phyloP scores from a whole-genome alignment of 345 rosid genomes.

The Schrenkiella parvula region DNA sequence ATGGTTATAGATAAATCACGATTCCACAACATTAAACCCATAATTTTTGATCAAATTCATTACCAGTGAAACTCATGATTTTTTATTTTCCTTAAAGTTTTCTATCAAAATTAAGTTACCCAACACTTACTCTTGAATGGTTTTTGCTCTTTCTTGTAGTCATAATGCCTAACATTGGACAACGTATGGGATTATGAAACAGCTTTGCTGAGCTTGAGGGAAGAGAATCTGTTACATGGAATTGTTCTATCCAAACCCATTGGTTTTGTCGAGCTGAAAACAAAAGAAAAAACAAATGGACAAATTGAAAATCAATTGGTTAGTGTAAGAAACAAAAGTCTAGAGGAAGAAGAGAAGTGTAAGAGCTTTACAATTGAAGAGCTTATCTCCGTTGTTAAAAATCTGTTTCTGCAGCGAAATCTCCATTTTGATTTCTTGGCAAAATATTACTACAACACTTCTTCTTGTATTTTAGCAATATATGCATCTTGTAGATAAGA shows the following conservation, averaged over 20 bases:
- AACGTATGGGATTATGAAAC: background rate
- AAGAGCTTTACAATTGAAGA: slow-evolving; percentile 41
- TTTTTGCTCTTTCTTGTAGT: slow-evolving; percentile 4
- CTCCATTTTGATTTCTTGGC: slow-evolving; percentile 20
- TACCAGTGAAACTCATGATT: too few species aligned
- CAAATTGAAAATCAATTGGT: background rate
- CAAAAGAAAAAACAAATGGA: background rate
- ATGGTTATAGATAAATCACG: too few species aligned
- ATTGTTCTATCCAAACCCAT: background rate
- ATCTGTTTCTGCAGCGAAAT: slow-evolving; percentile 23
- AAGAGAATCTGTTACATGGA: background rate
- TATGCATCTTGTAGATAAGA: slow-evolving; percentile 26
- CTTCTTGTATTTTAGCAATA: slow-evolving; percentile 21
- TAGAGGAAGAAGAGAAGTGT: background rate
- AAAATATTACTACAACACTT: background rate
- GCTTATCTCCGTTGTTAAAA: slow-evolving; percentile 15
- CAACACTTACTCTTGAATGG: slow-evolving; percentile 15
- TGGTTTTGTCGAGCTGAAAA: slow-evolving; percentile 16
- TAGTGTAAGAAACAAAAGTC: background rate
- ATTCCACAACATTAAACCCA: too few species aligned
- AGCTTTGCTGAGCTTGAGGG: background rate
- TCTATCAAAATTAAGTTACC: background rate
- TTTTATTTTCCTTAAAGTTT: too few species aligned
- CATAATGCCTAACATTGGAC: background rate
- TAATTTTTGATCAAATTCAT: too few species aligned